Percentiles rank a stretch among this genome's conserved stretches.
Conservation (phyloP, 139 green algal species). For the Ettlia oleoabundans region DNA sequence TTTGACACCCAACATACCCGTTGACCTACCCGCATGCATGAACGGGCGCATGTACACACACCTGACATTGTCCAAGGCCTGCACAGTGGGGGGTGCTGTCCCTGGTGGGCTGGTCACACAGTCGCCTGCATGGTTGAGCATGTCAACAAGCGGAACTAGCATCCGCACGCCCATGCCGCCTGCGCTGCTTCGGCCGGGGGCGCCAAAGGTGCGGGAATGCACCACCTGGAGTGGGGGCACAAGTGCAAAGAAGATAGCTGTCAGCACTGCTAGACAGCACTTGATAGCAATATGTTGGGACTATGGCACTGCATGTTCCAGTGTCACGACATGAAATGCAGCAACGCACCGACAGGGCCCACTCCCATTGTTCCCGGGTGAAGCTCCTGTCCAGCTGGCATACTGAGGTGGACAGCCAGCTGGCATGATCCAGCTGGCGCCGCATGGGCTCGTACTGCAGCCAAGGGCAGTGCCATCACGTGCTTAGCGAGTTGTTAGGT, state of each 20-base stretch:
- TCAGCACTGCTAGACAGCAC: no score
- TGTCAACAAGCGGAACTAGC: conserved; percentile 76
- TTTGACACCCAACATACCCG: neutral
- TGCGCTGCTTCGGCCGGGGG: conserved; percentile 50
- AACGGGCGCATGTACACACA: conserved; percentile 4
- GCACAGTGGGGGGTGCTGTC: neutral
- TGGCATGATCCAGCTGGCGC: conserved; percentile 35
- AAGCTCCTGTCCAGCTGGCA: neutral
- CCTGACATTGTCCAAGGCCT: conserved; percentile 44
- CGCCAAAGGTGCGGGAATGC: conserved; percentile 80
- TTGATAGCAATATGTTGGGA: no score
- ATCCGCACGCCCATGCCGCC: conserved; percentile 75
- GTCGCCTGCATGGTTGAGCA: conserved; percentile 87
- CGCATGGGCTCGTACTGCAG: conserved; percentile 51
- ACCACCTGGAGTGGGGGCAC: no score
- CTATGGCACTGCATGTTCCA: neutral
- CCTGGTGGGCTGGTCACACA: conserved; percentile 28
- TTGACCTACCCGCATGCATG: neutral
- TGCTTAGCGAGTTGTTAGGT: neutral
- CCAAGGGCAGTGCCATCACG: neutral
- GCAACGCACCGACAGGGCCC: conserved; percentile 68
- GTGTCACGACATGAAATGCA: neutral
- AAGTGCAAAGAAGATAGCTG: no score
- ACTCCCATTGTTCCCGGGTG: conserved; percentile 58
- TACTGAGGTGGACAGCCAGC: conserved; percentile 47